Evolutionary conservation across 2,329 filamentous ascomycete species (phyloP), one percentile per base, ranked within the genome.

Genomic region (Colletotrichum lentis): DNA sequence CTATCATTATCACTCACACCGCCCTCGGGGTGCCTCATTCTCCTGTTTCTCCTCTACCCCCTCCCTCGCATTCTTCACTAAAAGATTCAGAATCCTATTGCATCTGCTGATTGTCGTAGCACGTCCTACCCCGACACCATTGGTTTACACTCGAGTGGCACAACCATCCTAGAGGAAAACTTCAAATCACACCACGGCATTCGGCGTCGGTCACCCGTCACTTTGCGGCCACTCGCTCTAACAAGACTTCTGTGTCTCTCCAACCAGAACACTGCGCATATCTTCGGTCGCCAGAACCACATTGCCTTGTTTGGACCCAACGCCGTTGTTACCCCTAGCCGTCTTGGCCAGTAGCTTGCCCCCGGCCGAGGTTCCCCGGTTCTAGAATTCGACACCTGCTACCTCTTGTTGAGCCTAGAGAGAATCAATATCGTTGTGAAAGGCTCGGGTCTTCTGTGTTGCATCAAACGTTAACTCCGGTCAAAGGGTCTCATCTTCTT

Each of bases 151-250:
- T 47, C 31, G 11, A 35, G 61, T 58, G 54, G 35, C 39, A 59
- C 47, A 24, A 44, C 54, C 20, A 53, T 44, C 37, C 50, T 31
- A 41, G 46, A 8, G 63, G 60, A 47, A 64, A 52, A 52, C 39
- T 31, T 39, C 20, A 47, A 37, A 49, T 64, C 24, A 44, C 35
- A 67, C 41, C 47, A 55, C 60, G 49, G 61, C 43, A 49, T 54
- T 59, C 61, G 53, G 47, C 61, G 53, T 57, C 61, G 37, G 20
- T 39, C 53, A 47, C 20, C 27, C 35, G 5, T 35, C 46, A 43
- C 11, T 14, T 62, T 54, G 18, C 14, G 59, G 5, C 41, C 5
- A 4, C 14, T 11, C 14, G 10, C 18, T 39, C 3, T 22, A 54
- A 14, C 46, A 31, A 37, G 14, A 49, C 27, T 52, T 20, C 43